Base-by-base conservation (phyloP, 2,329 filamentous ascomycete species). In the Trichoderma cornu-damae region DNA sequence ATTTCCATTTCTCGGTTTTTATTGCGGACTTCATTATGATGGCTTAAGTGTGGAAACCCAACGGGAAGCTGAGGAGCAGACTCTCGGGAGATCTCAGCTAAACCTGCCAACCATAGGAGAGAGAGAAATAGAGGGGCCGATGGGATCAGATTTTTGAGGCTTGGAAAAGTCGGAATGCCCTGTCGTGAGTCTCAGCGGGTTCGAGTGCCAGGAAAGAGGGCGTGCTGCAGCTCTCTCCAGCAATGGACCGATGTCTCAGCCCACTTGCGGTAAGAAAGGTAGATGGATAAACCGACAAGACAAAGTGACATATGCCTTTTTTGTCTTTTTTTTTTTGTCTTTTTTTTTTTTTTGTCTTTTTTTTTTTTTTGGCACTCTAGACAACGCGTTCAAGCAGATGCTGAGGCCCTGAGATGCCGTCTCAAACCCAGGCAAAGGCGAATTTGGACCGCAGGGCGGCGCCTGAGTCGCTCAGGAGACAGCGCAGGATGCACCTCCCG, bases 1-100 rank as follows among this genome's bases (percentile, higher is more conserved):
- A 67, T 63, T 67, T 73, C 69, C 70, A 72, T 50, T 66, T 68
- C 22, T 73, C 70, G 52, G 65, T 60, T 47, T 63, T 68, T 68
- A 71, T 73, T 37, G 35, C 61, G 26, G 40, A 30, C 40, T 57
- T 30, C 28, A 40, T 57, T 11, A 47, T 55, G 51, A 11, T 11
- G 51, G 18, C 32, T 38, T 14, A 16, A 38, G 24, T 30, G 43
- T n/a, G 24, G 32, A 46, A 48, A 18, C 22, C 35, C 24, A 34
- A 44, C 16, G 26, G 30, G 38, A 30, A 20, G 58, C 43, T 35
- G 30, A 30, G 11, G 30, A 18, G 40, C 44, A 16, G 18, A 26
- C 34, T 46, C 20, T 46, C 14, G 43, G 26, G 30, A 28, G 32
- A 40, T 58, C 35, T 58, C 47, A 58, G 40, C 47, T 26, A 42